Evolutionary conservation across 768 basidiomycete species (phyloP).

Genomic region (Hydnum rufescens): DNA sequence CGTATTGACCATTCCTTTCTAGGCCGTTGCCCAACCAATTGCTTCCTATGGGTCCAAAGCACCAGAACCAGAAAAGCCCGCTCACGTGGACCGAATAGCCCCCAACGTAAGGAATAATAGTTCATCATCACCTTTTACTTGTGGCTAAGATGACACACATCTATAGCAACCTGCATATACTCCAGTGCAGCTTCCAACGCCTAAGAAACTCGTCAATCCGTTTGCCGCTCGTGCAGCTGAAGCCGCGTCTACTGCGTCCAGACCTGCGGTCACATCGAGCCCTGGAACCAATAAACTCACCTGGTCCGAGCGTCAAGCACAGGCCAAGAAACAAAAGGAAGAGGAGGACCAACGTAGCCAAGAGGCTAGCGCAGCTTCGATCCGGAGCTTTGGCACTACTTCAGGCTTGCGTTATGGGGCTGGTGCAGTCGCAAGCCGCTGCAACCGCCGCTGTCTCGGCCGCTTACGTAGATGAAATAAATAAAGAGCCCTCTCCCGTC

Average conservation of each 20-base stretch:
- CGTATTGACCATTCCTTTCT: too few species aligned
- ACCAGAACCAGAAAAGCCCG: too few species aligned
- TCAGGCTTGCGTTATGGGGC: too few species aligned
- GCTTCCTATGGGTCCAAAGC: too few species aligned
- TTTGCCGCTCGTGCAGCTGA: slow-evolving; percentile 37
- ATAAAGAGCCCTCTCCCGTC: slow-evolving; percentile 10
- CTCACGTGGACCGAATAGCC: slow-evolving; percentile 63
- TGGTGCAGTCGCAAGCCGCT: slow-evolving; percentile 19
- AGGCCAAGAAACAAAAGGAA: slow-evolving; percentile 70
- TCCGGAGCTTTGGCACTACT: slow-evolving; percentile 18
- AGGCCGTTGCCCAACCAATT: too few species aligned
- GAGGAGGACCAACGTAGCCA: slow-evolving; percentile 55
- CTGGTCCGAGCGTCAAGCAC: slow-evolving; percentile 83
- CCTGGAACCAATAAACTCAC: slow-evolving; percentile 59
- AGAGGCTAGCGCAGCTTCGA: slow-evolving; percentile 21
- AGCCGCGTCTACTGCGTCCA: slow-evolving; percentile 19
- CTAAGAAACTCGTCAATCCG: slow-evolving; percentile 75
- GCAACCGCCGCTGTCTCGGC: slow-evolving; percentile 12
- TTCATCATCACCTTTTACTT: background rate
- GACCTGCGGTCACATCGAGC: slow-evolving; percentile 9
- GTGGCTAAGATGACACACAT: background rate
- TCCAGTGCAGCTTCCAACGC: slow-evolving; percentile 66
- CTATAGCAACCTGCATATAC: slow-evolving; percentile 62
- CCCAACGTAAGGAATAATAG: slow-evolving; percentile 31
- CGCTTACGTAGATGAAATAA: slow-evolving; percentile 5